Evolutionary conservation across 768 basidiomycete species (phyloP).

Genomic region (Suillus variegatus): DNA sequence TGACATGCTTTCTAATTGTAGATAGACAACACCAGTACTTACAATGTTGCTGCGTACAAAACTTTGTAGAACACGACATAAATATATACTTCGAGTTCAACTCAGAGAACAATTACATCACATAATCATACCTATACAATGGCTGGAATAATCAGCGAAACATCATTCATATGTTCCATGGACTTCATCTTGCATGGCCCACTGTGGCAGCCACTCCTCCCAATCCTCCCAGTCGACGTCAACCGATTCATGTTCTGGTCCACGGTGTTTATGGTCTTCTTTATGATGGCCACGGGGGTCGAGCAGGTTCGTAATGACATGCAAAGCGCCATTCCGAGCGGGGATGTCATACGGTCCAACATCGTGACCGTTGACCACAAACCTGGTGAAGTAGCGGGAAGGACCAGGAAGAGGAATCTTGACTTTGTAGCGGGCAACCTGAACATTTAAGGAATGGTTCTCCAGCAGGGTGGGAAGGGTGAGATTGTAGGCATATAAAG

Average conservation of each 20-base stretch:
- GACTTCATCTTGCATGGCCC: slow-evolving; percentile 40
- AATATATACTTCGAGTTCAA: background rate
- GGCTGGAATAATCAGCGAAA: background rate
- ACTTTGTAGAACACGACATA: background rate
- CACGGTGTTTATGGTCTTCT: background rate
- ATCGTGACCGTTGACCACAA: slow-evolving; percentile 41
- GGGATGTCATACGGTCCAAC: slow-evolving; percentile 49
- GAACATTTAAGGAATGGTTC: slow-evolving; percentile 46
- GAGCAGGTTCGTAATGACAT: slow-evolving; percentile 45
- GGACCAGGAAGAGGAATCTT: slow-evolving; percentile 41
- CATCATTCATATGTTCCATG: background rate
- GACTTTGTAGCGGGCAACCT: slow-evolving; percentile 48
- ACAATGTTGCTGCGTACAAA: background rate
- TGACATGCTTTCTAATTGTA: background rate
- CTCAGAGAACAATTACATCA: background rate
- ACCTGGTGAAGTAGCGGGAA: slow-evolving; percentile 35
- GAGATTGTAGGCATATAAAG: slow-evolving; percentile 35
- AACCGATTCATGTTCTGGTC: background rate
- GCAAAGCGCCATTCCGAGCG: slow-evolving; percentile 58
- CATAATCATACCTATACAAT: background rate
- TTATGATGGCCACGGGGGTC: slow-evolving; percentile 36
- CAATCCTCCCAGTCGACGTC: slow-evolving; percentile 43
- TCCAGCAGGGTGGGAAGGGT: slow-evolving; percentile 43
- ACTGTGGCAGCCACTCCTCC: slow-evolving; percentile 51
- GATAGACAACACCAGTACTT: background rate